phyloP scores from a whole-genome alignment of 306 rosid genomes.

The Benincasa hispida region DNA sequence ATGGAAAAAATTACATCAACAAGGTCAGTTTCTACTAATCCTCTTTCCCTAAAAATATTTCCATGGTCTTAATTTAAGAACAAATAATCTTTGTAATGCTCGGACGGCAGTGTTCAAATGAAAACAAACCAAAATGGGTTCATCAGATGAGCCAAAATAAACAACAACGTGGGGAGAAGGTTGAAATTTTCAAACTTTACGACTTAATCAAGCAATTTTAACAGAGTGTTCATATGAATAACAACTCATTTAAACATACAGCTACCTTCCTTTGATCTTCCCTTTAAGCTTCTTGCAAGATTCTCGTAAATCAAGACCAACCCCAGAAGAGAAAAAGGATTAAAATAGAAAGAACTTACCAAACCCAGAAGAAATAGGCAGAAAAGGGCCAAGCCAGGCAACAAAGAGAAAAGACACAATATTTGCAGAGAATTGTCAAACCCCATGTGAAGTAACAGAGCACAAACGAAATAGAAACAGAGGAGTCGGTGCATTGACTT shows the following conservation, averaged over 20 bases:
- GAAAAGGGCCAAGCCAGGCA: background rate
- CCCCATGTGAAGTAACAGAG: slow-evolving; percentile 20
- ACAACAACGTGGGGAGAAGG: background rate
- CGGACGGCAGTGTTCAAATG: slow-evolving; percentile 1
- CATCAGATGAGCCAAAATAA: slow-evolving; percentile 2
- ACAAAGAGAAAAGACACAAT: slow-evolving; percentile 6
- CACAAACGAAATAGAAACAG: slow-evolving; percentile 25
- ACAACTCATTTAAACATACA: background rate
- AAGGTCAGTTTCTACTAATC: slow-evolving; percentile 6
- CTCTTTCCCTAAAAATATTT: background rate
- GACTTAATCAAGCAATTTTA: background rate
- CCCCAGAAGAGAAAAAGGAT: background rate
- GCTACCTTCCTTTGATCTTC: background rate
- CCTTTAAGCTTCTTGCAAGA: background rate
- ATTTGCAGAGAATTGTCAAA: slow-evolving; percentile 10
- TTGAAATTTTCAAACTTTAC: background rate
- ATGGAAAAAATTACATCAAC: slow-evolving; percentile 30
- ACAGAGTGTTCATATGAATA: background rate
- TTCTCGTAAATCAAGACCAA: background rate
- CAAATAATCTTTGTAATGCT: slow-evolving; percentile 1
- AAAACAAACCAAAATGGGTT: background rate
- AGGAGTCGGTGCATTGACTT: slow-evolving; percentile 47
- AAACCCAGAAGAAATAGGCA: slow-evolving; percentile 20
- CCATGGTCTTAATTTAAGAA: background rate
- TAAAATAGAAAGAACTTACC: background rate